Base-by-base conservation (phyloP, 202 grass and related monocot species). In the Alloteropsis angusta region DNA sequence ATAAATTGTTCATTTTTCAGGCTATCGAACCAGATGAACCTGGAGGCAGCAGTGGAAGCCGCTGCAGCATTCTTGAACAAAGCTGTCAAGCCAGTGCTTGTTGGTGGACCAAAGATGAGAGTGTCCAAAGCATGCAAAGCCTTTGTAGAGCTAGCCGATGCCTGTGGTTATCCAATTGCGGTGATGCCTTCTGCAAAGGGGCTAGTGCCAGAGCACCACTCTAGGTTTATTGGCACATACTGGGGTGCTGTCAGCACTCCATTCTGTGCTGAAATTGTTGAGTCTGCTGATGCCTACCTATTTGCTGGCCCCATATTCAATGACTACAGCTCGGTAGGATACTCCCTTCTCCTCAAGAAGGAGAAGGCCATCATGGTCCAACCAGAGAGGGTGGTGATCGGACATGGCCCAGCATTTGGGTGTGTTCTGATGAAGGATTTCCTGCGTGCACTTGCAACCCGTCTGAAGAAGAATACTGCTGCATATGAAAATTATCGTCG, bases 271-370 rank as follows among this genome's bases (percentile, higher is more conserved):
- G 94, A 97, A 54, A 93, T 97, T 2, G 88, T 97, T 0, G 94
- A 97, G 79, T 97, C 94, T 17, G 84, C 94, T 5, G 94, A 97
- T 57, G 86, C 91, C 7, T 97, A 97, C 26, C 46, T 97, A 18
- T 93, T 97, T 85, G 94, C 84, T 6, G 94, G 94, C 9, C 94
- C 94, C 5, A 90, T 97, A 80, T 93, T 97, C 78, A 93, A 97
- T 12, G 94, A 97, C 81, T 97, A 93, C 82, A 97, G 91, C 87
- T 91, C 94, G 1, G 94, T 93, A 35, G 94, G 94, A 19, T 97
- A 97, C 76, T 93, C 94, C 0, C 63, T 97, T 6, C 83, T 97
- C 16, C 75, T 92, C 47, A 97, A 90, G 88, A 93, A 97, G 68
- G 94, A 97, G 82, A 97, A 97, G 76, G 19, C 82, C 17, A 82